These are phyloP conservation scores for Ilex aquifolium DNA, from an alignment of 257 asterid genomes.

Conservation along the genomic window DNA sequence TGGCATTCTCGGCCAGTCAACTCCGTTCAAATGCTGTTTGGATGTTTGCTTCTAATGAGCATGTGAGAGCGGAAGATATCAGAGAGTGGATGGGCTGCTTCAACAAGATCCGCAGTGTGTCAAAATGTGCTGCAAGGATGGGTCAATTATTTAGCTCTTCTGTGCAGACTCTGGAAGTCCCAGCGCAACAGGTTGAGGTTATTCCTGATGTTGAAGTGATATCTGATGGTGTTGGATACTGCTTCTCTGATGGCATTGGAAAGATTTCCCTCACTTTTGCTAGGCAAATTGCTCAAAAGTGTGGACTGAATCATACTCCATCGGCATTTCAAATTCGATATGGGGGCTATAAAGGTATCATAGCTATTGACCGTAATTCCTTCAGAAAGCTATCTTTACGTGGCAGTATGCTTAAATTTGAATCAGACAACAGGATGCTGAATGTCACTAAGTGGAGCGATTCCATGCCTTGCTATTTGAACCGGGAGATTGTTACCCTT, in stretches of 20 bases:
- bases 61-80: slow-evolving; percentile 58
- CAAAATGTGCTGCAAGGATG: slow-evolving; percentile 97
- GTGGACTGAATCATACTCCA: slow-evolving; percentile 56
- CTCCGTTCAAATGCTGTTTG: slow-evolving; percentile 81
- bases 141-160: slow-evolving; percentile 93
- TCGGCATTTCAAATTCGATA: slow-evolving; percentile 94
- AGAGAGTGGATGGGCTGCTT: slow-evolving; percentile 97
- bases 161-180: slow-evolving; percentile 55
- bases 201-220: slow-evolving; percentile 69
- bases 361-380: slow-evolving; percentile 59
- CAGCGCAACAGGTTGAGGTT: slow-evolving; percentile 38
- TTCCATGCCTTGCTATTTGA: slow-evolving; percentile 84
- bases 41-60: slow-evolving; percentile 94
- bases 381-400: slow-evolving; percentile 65
- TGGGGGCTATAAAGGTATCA: slow-evolving; percentile 94
- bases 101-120: slow-evolving; percentile 60
- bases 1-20: slow-evolving; percentile 95
- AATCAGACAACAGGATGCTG: slow-evolving; percentile 75
- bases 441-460: slow-evolving; percentile 81
- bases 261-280: slow-evolving; percentile 69
- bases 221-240: slow-evolving; percentile 60
- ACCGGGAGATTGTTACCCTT: slow-evolving; percentile 73
- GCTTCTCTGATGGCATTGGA: slow-evolving; percentile 96
- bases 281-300: slow-evolving; percentile 39
- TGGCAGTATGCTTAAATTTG: slow-evolving; percentile 79